A percentile compares a stretch with the other conserved stretches of the same genome.
Evolutionary conservation across 768 basidiomycete genomes (phyloP).

Genomic region (Rhodotorula graminis): DNA sequence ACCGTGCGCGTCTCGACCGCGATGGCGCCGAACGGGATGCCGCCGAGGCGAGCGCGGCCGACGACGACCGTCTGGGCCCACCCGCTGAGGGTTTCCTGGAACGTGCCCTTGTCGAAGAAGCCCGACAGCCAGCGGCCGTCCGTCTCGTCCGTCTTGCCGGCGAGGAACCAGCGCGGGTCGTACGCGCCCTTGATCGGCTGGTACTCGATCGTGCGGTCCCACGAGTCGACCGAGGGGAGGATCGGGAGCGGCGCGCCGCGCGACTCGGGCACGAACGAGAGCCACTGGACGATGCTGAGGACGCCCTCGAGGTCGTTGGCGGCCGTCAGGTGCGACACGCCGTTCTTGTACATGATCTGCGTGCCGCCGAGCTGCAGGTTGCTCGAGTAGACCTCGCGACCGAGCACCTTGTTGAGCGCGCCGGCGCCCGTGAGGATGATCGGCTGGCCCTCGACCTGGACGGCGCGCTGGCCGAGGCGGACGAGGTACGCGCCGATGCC

Average conservation of each 20-base stretch:
- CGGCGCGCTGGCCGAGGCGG: constrained; percentile 91
- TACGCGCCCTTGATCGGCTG: constrained; percentile 88
- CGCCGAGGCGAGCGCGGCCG: constrained; percentile 90
- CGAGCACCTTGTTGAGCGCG: constrained; percentile 96
- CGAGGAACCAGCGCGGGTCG: constrained; percentile 97
- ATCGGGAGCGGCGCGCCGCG: constrained; percentile 77
- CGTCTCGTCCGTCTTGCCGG: constrained; percentile 80
- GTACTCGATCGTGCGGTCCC: constrained; percentile 91
- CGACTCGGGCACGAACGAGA: constrained; percentile 83
- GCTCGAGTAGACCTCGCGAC: constrained; percentile 97
- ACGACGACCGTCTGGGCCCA: constrained; percentile 99
- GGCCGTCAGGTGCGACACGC: constrained; percentile 93
- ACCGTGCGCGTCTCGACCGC: constrained; percentile 97
- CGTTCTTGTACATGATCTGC: constrained; percentile 99
- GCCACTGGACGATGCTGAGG: constrained; percentile 85
- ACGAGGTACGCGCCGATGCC: constrained; percentile 99
- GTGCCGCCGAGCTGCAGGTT: constrained; percentile 98
- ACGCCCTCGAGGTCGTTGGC: constrained; percentile 93
- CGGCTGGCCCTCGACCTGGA: constrained; percentile 98
- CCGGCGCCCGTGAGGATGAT: constrained; percentile 97
- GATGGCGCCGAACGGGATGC: constrained; percentile 95
- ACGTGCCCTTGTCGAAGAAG: constrained; percentile 95
- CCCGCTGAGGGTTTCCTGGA: constrained; percentile 96
- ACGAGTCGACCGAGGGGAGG: constrained; percentile 61
- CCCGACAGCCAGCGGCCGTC: constrained; percentile 69